Percentiles rank a stretch among this genome's conserved stretches.
These are phyloP conservation scores for Sesbania bispinosa DNA, from an alignment of 306 rosid species.

Conservation along the genomic window DNA sequence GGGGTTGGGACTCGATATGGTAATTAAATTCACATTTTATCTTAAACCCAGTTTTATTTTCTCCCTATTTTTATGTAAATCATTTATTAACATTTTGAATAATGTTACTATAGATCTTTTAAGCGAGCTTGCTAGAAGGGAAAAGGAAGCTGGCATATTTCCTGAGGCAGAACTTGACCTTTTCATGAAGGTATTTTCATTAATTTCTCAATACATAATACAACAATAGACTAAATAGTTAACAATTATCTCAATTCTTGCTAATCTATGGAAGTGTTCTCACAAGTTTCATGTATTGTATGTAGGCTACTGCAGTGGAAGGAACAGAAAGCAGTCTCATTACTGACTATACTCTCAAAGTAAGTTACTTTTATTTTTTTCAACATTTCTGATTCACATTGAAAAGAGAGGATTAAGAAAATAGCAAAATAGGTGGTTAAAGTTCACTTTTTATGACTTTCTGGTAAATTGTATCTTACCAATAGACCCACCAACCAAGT, in stretches of 20 bases:
- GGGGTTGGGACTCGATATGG: constrained; percentile 94
- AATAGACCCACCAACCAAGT: background rate
- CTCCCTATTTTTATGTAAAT: background rate
- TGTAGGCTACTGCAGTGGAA: constrained; percentile 90
- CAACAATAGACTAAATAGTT: background rate
- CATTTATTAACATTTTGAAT: background rate
- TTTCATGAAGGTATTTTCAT: constrained; percentile 51
- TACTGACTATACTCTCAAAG: constrained; percentile 87
- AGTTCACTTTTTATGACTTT: constrained; percentile 7
- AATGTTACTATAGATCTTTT: constrained; percentile 31
- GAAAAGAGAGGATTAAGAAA: background rate
- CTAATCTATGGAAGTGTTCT: constrained; percentile 3
- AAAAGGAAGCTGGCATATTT: constrained; percentile 53
- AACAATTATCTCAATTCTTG: background rate
- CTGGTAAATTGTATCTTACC: background rate
- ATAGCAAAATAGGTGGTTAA: background rate
- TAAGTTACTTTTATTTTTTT: constrained; percentile 34
- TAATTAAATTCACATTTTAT: constrained; percentile 30
- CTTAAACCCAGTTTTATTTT: background rate
- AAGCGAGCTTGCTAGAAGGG: constrained; percentile 48
- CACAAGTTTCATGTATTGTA: constrained; percentile 9
- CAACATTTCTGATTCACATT: background rate
- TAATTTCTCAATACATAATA: background rate
- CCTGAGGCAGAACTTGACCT: constrained; percentile 57
- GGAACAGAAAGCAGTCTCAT: constrained; percentile 80